Base-by-base conservation (phyloP, 2,329 filamentous ascomycete species). In the Cercospora sp. region DNA sequence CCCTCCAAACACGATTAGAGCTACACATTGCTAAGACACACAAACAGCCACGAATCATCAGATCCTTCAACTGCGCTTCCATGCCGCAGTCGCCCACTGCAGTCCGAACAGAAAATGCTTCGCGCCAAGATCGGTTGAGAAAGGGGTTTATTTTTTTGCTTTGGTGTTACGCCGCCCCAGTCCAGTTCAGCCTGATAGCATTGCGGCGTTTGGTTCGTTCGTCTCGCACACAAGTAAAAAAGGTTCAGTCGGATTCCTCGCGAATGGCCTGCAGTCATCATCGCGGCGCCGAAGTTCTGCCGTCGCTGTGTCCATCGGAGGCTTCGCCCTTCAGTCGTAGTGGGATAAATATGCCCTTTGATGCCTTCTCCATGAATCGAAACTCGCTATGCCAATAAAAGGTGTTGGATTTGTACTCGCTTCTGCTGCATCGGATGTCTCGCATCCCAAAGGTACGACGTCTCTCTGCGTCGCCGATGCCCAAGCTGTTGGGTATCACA, bases 401-500 rank as follows among this genome's bases (percentile, higher is more conserved):
- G 48, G n/a, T 10, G n/a, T 26, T 53, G 48, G 48, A 28, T 53
- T 53, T 28, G 48, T 53, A 53, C 48, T 53, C 23, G 48, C 48
- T 28, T 53, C 48, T 53, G 36, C 48, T 28, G 48, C 48, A 53
- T 28, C 48, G 48, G 48, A 28, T 53, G 48, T 53, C 62, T 58
- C 33, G 51, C 62, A 53, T 59, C 40, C 51, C 33, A 26, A n/a
- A 58, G 33, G 18, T 42, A 33, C 48, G 42, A 59, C 51, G 62
- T 36, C 48, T 30, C 62, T 45, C 30, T 40, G 51, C 31, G 62
- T 53, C 26, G 51, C 62, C 51, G 33, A 58, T 64, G 62, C 53
- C 62, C 62, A 58, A 64, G 62, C 62, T 59, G 31, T 26, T 40
- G 53, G 62, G 62, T 64, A 64, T 64, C 62, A 64, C 62, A 64